Evolutionary conservation across 345 rosid species (phyloP).

Genomic region (Linum lewisii): DNA sequence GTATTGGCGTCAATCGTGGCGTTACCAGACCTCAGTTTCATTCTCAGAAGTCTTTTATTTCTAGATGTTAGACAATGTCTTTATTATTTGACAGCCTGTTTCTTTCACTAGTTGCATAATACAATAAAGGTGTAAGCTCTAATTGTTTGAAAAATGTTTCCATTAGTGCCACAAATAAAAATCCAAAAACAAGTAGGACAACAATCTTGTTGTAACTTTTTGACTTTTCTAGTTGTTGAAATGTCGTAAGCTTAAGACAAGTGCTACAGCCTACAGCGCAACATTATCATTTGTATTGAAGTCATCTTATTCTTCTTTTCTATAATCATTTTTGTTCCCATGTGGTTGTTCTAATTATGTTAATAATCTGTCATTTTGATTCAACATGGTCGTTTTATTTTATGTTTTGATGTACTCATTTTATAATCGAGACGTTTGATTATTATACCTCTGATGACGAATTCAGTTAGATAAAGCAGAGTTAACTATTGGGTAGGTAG

Average conservation of each 20-base stretch:
- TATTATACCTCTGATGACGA: not conserved
- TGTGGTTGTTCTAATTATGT: not conserved
- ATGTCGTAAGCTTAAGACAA: not conserved
- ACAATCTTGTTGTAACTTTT: not conserved
- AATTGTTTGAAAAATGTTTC: not conserved
- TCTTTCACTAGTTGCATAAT: not conserved
- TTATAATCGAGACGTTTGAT: not conserved
- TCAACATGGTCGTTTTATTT: not conserved
- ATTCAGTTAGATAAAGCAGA: not conserved
- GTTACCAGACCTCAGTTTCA: not conserved
- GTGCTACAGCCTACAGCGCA: not conserved
- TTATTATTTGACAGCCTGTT: not conserved
- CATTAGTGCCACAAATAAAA: not conserved
- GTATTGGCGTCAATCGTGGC: not conserved
- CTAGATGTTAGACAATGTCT: constrained; percentile 19
- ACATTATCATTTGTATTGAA: not conserved
- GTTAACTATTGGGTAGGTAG: not conserved
- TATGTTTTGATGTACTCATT: not conserved
- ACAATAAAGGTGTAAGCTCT: no score
- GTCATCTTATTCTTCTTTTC: not conserved
- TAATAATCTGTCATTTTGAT: not conserved
- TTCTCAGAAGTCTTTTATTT: constrained; percentile 5
- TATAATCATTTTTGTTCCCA: not conserved
- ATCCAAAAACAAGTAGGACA: not conserved
- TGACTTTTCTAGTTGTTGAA: not conserved